phyloP scores from a whole-genome alignment of 345 rosid genomes.

The Linum tenue region DNA sequence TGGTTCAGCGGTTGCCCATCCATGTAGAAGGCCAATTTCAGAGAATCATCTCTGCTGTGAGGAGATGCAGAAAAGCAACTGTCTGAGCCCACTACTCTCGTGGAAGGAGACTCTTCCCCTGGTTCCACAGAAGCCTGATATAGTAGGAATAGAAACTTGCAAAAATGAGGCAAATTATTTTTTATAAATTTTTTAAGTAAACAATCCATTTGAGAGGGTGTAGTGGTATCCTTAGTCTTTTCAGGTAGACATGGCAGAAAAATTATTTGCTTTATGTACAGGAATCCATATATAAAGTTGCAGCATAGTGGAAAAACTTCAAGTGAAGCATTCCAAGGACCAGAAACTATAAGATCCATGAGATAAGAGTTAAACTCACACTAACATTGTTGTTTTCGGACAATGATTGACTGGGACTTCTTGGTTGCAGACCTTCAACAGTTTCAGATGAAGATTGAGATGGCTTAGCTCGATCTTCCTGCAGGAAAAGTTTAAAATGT shows the following conservation, averaged over 20 bases:
- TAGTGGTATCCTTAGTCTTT: no score
- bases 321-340: neutral
- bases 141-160: neutral
- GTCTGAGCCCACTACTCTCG: conserved; percentile 12
- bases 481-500: conserved; percentile 9
- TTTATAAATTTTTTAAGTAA: no score
- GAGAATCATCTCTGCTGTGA: conserved; percentile 21
- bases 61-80: conserved; percentile 25
- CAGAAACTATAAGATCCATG: neutral
- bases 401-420: conserved; percentile 20
- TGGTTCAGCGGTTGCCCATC: conserved; percentile 54
- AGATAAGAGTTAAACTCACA: conserved; percentile 23
- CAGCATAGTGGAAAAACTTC: neutral
- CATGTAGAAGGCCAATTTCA: conserved; percentile 53
- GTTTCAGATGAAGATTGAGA: conserved; percentile 26
- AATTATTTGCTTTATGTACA: neutral
- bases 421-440: conserved; percentile 18
- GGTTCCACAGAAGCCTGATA: conserved; percentile 31
- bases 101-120: conserved; percentile 22
- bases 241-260: neutral
- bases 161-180: neutral
- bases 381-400: conserved; percentile 14
- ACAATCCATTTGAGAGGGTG: neutral
- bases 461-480: conserved; percentile 29
- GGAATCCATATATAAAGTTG: neutral